Evolutionary conservation across 1,284 basidiomycete genomes (phyloP).

Genomic region (Leucoagaricus sp.): DNA sequence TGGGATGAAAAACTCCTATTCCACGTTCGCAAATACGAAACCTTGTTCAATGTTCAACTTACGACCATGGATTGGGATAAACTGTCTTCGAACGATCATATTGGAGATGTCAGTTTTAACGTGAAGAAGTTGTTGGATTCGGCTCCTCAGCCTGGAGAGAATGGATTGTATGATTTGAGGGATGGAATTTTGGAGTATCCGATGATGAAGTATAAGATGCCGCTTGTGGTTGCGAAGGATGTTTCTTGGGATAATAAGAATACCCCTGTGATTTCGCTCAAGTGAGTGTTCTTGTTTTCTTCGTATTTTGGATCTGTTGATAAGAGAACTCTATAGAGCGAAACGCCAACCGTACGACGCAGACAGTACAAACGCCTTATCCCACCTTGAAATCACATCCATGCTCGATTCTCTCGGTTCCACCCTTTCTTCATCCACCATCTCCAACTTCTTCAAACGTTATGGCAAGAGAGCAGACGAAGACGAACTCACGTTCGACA

Average conservation of each 20-base stretch:
- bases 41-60: slow-evolving; percentile 75
- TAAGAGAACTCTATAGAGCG: slow-evolving; percentile 50
- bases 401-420: slow-evolving; percentile 98
- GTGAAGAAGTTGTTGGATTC: slow-evolving; percentile 71
- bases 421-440: slow-evolving; percentile 81
- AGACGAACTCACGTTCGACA: slow-evolving; percentile 79
- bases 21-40: slow-evolving; percentile 90
- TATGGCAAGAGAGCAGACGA: slow-evolving; percentile 63
- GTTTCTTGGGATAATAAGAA: slow-evolving; percentile 66
- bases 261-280: slow-evolving; percentile 59
- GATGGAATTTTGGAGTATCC: slow-evolving; percentile 46
- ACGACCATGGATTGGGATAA: slow-evolving; percentile 95
- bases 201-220: slow-evolving; percentile 71
- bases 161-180: slow-evolving; percentile 68
- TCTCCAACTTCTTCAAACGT: slow-evolving; percentile 79
- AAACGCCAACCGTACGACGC: slow-evolving; percentile 96
- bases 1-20: slow-evolving; percentile 98
- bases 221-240: slow-evolving; percentile 54
- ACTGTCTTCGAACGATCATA: slow-evolving; percentile 84
- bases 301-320: slow-evolving; percentile 5
- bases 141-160: slow-evolving; percentile 76
- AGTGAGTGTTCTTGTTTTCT: slow-evolving; percentile 43
- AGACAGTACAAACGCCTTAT: slow-evolving; percentile 81
- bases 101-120: slow-evolving; percentile 77
- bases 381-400: slow-evolving; percentile 87